A percentile compares a stretch with the other conserved stretches of the same genome.
Evolutionary conservation across 1,284 basidiomycete species (phyloP).

Genomic region (Volvariella surrecta): DNA sequence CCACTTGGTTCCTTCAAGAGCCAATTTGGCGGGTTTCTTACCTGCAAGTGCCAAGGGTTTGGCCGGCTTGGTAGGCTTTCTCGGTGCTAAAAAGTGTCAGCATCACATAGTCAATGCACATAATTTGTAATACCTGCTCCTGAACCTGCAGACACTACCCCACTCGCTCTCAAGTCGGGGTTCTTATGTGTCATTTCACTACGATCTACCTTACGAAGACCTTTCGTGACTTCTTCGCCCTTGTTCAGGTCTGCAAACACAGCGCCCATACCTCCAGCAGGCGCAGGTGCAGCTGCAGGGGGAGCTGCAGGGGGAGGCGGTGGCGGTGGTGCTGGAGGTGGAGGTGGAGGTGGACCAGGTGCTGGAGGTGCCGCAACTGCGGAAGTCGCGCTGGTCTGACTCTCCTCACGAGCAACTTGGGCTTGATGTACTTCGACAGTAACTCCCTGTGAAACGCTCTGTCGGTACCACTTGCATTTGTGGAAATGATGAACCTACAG

Average conservation of each 20-base stretch:
- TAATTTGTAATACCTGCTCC: constrained; percentile 22
- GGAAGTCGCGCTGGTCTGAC: background rate
- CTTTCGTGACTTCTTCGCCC: constrained; percentile 85
- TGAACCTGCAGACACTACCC: constrained; percentile 48
- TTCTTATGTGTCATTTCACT: constrained; percentile 99
- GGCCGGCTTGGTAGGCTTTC: constrained; percentile 66
- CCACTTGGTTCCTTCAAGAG: constrained; percentile 94
- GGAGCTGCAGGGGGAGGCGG: constrained; percentile 44
- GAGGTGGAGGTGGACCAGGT: constrained; percentile 41
- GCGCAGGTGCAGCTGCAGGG: constrained; percentile 28
- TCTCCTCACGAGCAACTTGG: constrained; percentile 12
- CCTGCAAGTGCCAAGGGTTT: constrained; percentile 76
- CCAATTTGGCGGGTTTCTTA: constrained; percentile 92
- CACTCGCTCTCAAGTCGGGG: constrained; percentile 68
- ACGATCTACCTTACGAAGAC: constrained; percentile 89
- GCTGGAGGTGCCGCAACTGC: constrained; percentile 38
- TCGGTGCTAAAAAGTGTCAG: constrained; percentile 26
- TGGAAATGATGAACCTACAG: constrained; percentile 33
- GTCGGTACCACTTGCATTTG: constrained; percentile 2
- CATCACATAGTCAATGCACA: background rate
- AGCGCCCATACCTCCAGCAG: constrained; percentile 62
- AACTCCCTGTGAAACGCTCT: constrained; percentile 41
- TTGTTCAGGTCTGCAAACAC: constrained; percentile 94
- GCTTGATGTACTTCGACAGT: constrained; percentile 47
- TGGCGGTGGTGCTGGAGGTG: constrained; percentile 40